Percentiles rank a stretch among this genome's conserved stretches.
These are phyloP conservation scores for Komagataella mondaviorum DNA, from an alignment of 805 yeast genomes.

Conservation along the genomic window DNA sequence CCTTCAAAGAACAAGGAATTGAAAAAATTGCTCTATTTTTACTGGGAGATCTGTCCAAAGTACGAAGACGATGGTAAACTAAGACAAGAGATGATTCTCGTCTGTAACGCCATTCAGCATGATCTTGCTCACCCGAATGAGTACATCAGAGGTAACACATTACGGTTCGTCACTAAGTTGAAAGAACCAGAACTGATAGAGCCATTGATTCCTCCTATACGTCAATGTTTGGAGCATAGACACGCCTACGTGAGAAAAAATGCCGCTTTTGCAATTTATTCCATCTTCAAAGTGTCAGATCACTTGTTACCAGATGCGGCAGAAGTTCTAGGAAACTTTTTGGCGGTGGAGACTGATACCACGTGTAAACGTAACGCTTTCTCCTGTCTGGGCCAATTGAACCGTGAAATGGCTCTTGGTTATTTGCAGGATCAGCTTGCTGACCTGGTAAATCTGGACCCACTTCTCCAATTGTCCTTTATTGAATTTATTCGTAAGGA, in stretches of 20 bases:
- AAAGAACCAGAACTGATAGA: constrained; percentile 90
- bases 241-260: constrained; percentile 97
- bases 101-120: constrained; percentile 94
- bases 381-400: constrained; percentile 68
- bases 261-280: constrained; percentile 82
- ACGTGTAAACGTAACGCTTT: constrained; percentile 95
- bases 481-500: constrained; percentile 87
- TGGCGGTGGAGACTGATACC: constrained; percentile 77
- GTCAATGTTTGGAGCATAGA: constrained; percentile 86
- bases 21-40: constrained; percentile 84
- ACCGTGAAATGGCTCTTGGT: constrained; percentile 73
- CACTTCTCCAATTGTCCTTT: constrained; percentile 76
- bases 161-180: constrained; percentile 81
- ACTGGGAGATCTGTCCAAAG: constrained; percentile 98
- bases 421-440: constrained; percentile 63
- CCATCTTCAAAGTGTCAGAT: constrained; percentile 71
- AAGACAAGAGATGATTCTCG: constrained; percentile 97
- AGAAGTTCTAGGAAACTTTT: constrained; percentile 59
- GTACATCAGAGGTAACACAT: constrained; percentile 88
- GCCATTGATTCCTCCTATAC: constrained; percentile 86
- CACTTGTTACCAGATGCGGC: constrained; percentile 94
- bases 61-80: constrained; percentile 77
- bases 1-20: constrained; percentile 85
- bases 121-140: constrained; percentile 98
- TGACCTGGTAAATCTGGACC: constrained; percentile 54